Evolutionary conservation across 257 asterid species (phyloP).

Genomic region (Capsicum rhomboideum): DNA sequence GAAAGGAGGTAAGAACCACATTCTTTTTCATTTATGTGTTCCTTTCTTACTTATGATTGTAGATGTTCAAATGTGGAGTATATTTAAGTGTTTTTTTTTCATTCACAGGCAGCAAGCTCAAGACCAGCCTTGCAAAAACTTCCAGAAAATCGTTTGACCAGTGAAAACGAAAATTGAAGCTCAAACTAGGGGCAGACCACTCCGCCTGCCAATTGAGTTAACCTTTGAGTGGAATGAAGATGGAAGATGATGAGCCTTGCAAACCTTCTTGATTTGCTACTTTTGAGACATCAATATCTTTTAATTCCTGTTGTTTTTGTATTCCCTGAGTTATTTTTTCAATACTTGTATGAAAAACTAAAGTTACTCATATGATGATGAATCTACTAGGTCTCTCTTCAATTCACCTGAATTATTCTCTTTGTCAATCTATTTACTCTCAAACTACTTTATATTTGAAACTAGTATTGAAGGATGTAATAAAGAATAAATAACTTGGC

Average conservation of each 20-base stretch:
- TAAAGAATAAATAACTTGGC: background rate
- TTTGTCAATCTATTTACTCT: background rate
- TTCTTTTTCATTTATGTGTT: background rate
- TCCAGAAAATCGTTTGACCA: slow-evolving; percentile 22
- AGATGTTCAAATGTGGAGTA: background rate
- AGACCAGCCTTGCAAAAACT: slow-evolving; percentile 47
- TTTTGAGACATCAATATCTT: background rate
- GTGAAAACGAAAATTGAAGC: slow-evolving; percentile 7
- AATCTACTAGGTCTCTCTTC: background rate
- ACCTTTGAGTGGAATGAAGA: background rate
- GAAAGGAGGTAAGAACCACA: background rate
- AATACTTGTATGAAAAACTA: background rate
- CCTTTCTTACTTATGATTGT: background rate
- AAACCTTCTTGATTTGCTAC: slow-evolving; percentile 2
- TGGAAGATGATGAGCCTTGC: background rate
- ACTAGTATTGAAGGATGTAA: background rate
- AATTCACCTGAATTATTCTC: background rate
- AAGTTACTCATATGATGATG: background rate
- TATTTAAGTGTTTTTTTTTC: background rate
- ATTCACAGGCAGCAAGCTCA: background rate
- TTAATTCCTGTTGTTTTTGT: background rate
- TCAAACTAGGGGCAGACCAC: background rate
- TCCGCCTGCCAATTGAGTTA: background rate
- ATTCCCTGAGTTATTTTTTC: background rate
- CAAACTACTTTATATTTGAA: background rate